Percentiles rank a stretch among this genome's conserved stretches.
These are phyloP conservation scores for Chrysanthemum makinoi DNA, from an alignment of 129 eudicot genomes.

Conservation along the genomic window DNA sequence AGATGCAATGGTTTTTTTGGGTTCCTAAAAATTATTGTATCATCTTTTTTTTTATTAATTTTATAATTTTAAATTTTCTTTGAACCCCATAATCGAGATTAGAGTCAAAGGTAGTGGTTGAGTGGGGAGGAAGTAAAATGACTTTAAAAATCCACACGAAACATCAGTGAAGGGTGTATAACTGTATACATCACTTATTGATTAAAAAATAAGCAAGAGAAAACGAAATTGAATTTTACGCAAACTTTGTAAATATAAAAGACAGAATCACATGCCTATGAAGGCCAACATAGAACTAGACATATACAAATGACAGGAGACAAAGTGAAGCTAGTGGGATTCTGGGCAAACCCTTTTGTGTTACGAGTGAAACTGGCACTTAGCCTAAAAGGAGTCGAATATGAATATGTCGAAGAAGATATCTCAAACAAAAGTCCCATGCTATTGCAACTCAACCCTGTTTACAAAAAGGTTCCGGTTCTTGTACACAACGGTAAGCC, in stretches of 20 bases:
- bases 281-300: background rate
- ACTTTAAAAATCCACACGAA: slow-evolving; percentile 7
- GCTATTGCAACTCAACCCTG: slow-evolving; percentile 39
- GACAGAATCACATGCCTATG: background rate
- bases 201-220: background rate
- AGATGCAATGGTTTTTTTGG: too few species aligned
- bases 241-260: background rate
- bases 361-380: slow-evolving; percentile 40
- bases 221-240: background rate
- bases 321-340: slow-evolving; percentile 38
- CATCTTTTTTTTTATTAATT: too few species aligned
- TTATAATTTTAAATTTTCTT: too few species aligned
- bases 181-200: background rate
- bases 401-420: slow-evolving; percentile 38
- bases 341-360: slow-evolving; percentile 32
- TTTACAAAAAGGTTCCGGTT: slow-evolving; percentile 40
- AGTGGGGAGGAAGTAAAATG: background rate
- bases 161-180: slow-evolving; percentile 6
- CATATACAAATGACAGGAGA: slow-evolving; percentile 14
- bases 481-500: slow-evolving; percentile 44
- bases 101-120: background rate
- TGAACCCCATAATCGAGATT: too few species aligned
- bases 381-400: slow-evolving; percentile 29
- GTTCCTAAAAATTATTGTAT: too few species aligned
- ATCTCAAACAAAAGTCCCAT: slow-evolving; percentile 31